Evolutionary conservation across 2,329 filamentous ascomycete species (phyloP).

Genomic region (Monosporascus ibericus): DNA sequence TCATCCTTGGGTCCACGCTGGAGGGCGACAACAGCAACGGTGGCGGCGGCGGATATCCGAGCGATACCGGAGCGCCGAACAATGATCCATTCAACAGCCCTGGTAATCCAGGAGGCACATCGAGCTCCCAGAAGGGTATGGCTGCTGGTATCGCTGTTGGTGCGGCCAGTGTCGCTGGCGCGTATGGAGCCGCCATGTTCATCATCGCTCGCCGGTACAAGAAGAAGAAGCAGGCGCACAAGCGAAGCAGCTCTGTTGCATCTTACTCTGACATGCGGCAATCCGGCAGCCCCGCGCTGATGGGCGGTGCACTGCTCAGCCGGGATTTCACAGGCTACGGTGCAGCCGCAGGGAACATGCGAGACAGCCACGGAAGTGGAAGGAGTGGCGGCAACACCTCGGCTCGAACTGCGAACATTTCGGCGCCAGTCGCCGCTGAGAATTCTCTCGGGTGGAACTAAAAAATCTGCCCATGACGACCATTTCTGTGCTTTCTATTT

Average conservation of each 20-base stretch:
- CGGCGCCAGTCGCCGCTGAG: conserved; percentile 83
- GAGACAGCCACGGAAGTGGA: conserved; percentile 62
- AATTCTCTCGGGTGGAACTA: conserved; percentile 96
- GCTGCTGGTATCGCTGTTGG: conserved; percentile 68
- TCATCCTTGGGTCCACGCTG: conserved; percentile 42
- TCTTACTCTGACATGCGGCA: conserved; percentile 51
- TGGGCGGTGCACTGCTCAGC: conserved; percentile 62
- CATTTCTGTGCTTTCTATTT: conserved; percentile 24
- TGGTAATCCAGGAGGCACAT: conserved; percentile 33
- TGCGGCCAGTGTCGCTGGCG: conserved; percentile 69
- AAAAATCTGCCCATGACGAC: conserved; percentile 29
- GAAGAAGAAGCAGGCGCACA: conserved; percentile 72
- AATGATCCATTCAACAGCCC: conserved; percentile 37
- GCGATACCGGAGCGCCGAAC: conserved; percentile 19
- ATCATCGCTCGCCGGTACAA: conserved; percentile 86
- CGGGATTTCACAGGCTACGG: conserved; percentile 51
- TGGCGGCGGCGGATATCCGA: conserved; percentile 30
- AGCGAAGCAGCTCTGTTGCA: conserved; percentile 68
- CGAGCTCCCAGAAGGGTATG: conserved; percentile 55
- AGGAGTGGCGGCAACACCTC: conserved; percentile 47
- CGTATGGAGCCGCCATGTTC: conserved; percentile 95
- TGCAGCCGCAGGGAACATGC: conserved; percentile 35
- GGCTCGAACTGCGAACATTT: conserved; percentile 62
- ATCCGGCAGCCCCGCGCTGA: conserved; percentile 52
- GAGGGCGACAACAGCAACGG: conserved; percentile 35